phyloP scores from a whole-genome alignment of 495 filamentous ascomycete species.

The Penicillium arizonense region DNA sequence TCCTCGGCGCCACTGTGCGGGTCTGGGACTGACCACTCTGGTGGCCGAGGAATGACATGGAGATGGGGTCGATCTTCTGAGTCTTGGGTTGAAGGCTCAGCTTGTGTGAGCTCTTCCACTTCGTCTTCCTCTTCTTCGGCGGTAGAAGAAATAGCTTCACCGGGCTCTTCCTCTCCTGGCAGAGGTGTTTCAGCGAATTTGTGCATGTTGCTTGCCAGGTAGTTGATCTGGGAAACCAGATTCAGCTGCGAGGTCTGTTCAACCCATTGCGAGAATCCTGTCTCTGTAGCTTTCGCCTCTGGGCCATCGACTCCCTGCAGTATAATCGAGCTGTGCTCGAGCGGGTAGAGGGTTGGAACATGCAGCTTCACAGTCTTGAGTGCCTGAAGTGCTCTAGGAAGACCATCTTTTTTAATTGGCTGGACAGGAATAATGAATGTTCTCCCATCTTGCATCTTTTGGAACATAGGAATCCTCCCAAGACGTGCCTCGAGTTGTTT shows the following conservation, averaged over 20 bases:
- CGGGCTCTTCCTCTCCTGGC: conserved; percentile 20
- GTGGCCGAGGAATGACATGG: conserved; percentile 74
- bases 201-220: conserved; percentile 72
- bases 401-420: conserved; percentile 56
- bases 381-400: conserved; percentile 61
- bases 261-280: conserved; percentile 61
- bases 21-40: conserved; percentile 66
- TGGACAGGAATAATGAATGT: conserved; percentile 74
- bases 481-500: conserved; percentile 80
- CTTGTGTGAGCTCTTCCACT: conserved; percentile 11
- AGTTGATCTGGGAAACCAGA: conserved; percentile 75
- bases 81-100: conserved; percentile 4
- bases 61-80: conserved; percentile 61
- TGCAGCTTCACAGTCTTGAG: conserved; percentile 66
- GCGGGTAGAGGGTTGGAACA: conserved; percentile 71
- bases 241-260: conserved; percentile 56
- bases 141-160: background rate
- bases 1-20: conserved; percentile 36
- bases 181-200: conserved; percentile 56
- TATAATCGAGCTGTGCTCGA: conserved; percentile 65
- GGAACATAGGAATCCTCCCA: conserved; percentile 63
- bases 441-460: conserved; percentile 61
- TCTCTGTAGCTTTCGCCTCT: conserved; percentile 60
- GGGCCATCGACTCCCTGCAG: conserved; percentile 61
- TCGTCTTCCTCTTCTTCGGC: background rate